Conservation (phyloP, 2,329 filamentous ascomycete species). For the Coniochaeta pulveracea region DNA sequence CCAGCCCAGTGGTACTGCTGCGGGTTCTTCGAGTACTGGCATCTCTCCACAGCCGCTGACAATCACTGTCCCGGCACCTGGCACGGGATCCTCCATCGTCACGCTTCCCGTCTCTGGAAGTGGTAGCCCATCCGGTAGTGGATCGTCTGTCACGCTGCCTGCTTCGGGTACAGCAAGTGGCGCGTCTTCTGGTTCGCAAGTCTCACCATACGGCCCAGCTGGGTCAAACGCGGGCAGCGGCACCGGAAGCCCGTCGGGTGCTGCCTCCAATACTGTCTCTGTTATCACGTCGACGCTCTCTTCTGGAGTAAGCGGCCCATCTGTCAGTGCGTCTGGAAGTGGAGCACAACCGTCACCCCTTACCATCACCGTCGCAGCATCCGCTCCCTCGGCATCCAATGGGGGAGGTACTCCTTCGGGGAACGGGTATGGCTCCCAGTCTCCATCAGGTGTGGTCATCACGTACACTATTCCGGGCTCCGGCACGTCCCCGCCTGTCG, state of each 20-base stretch:
- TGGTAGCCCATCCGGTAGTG: no score
- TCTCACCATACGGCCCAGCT: background rate
- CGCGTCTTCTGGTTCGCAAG: background rate
- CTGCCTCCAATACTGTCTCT: no score
- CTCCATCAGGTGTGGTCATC: constrained; percentile 7
- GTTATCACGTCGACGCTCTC: no score
- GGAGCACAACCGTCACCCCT: background rate
- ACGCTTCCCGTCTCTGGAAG: no score
- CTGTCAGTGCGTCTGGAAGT: no score
- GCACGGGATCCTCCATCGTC: no score
- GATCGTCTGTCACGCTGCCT: background rate
- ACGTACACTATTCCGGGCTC: constrained; percentile 11
- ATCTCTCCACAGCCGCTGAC: background rate
- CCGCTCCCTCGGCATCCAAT: background rate
- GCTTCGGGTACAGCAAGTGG: background rate
- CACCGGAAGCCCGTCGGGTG: no score
- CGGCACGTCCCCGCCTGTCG: constrained; percentile 6
- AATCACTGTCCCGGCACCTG: background rate
- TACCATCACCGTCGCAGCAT: no score
- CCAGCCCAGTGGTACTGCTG: background rate
- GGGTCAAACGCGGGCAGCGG: no score
- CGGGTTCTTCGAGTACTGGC: constrained; percentile 2
- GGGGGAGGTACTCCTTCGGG: constrained; percentile 1
- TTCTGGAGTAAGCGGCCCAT: no score
- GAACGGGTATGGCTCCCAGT: background rate